phyloP scores from a whole-genome alignment of 1,284 basidiomycete species.

The Pseudozyma sp. region DNA sequence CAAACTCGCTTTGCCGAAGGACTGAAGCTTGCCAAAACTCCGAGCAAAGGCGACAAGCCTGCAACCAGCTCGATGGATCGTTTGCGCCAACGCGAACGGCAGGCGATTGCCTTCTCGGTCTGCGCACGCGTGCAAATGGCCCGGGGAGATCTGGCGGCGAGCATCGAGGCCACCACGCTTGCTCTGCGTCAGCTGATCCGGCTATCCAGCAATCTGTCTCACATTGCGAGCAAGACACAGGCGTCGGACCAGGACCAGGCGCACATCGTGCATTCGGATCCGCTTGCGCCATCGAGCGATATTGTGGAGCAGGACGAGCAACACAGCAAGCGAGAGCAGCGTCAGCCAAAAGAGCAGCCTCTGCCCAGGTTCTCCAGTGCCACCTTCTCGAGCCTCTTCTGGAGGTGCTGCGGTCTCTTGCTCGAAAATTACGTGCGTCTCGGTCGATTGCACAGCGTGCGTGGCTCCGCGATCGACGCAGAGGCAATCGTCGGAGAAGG shows the following conservation, averaged over 20 bases:
- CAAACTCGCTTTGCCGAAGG: slow-evolving; percentile 34
- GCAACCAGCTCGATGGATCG: slow-evolving; percentile 33
- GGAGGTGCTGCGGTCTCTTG: slow-evolving; percentile 32
- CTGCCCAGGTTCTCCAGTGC: slow-evolving; percentile 39
- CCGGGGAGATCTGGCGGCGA: slow-evolving; percentile 33
- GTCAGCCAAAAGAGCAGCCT: slow-evolving; percentile 4
- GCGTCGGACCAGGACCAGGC: slow-evolving; percentile 7
- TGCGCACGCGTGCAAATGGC: slow-evolving; percentile 34
- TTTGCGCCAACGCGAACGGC: slow-evolving; percentile 31
- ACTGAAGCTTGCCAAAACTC: slow-evolving; percentile 27
- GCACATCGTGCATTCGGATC: slow-evolving; percentile 5
- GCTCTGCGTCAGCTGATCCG: slow-evolving; percentile 41
- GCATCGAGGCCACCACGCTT: slow-evolving; percentile 31
- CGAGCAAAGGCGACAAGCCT: slow-evolving; percentile 14
- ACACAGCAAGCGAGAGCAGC: slow-evolving; percentile 3
- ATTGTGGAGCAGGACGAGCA: background rate
- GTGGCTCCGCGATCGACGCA: slow-evolving; percentile 60
- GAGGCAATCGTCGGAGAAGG: slow-evolving; percentile 58
- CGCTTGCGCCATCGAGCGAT: slow-evolving; percentile 25
- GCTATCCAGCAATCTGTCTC: slow-evolving; percentile 22
- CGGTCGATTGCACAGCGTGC: slow-evolving; percentile 49
- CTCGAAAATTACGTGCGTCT: slow-evolving; percentile 39
- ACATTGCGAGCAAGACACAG: slow-evolving; percentile 21
- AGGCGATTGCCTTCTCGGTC: slow-evolving; percentile 34
- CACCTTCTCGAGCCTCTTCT: slow-evolving; percentile 33